Base-by-base conservation (phyloP, 164 flowering plant species). In the Macadamia integrifolia region DNA sequence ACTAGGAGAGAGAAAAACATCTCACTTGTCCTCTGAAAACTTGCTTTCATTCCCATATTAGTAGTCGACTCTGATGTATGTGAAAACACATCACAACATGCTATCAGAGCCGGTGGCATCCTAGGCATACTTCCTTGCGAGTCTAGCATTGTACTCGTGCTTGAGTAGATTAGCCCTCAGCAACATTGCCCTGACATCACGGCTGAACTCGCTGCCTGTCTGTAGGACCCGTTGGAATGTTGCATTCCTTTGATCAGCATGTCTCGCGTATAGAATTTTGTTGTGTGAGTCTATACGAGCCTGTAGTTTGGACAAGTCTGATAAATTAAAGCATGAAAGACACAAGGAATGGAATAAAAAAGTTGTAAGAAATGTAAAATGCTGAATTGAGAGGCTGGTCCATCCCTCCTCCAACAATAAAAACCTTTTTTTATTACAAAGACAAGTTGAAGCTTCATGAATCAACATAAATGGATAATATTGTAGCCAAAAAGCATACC, bases 211-310 rank as follows among this genome's bases (percentile, higher is more conserved):
- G n/a, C 50, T 69, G 40, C 99, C 99, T 5, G 88, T 88, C 82
- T 94, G 97, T 65, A 94, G 68, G 43, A 85, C 97, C 57, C 87
- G 80, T 56, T 95, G 98, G 80, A 92, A 92, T n/a, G 98, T 90
- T 2, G 90, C 85, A 70, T 92, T 95, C 77, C 99, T 87, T 72
- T 90, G 97, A 80, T 95, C 98, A 0, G 99, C 95, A 83, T 95
- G 97, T 40, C 97, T 76, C 44, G 99, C 99, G 76, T 95, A 89
- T 12, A 95, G 80, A 70, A 95, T 82, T 81, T 95, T 95, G 80
- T 92, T 95, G 83, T 95, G 99, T 0, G 99, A 92, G 67, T 95
- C 99, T 40, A 95, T 92, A 12, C 99, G 85, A 35, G 98, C 99
- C 99, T 95, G 86, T 80, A 18, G 52, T 64, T 23, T 61, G 12